Evolutionary conservation across 768 basidiomycete genomes (phyloP), one percentile per base, ranked within the genome.

Genomic region (Mrakia gelida): DNA sequence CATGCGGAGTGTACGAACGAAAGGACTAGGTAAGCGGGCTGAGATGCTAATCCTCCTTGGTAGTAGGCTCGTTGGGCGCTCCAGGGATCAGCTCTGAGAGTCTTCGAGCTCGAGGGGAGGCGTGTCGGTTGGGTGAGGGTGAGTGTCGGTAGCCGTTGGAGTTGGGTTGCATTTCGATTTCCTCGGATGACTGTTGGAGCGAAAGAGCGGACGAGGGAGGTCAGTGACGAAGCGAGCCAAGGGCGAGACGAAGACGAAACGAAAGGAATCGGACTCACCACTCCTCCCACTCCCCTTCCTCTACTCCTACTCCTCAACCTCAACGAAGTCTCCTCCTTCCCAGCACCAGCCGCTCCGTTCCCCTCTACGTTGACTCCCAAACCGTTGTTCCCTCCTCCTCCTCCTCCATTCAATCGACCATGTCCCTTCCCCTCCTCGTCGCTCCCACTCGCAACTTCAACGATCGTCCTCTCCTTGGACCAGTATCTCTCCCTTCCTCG

Each of bases 401-500:
- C 23, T 15, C 59, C 61, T 28, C 61, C 32, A 4, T 52, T 21
- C 49, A 52, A 2, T 21, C 49, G 16, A 52, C 49, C 49, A 21
- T 16, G 18, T 3, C 13, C 49, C 18, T 52, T 52, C 63, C 63
- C 18, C 32, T 65, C 63, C 30, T 65, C 63, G 32, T 65, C 63
- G 6, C 30, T 32, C 32, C 63, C 63, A 18, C 30, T 32, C 30
- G 4, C 63, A 3, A 65, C 63, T 16, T 65, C 63, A 1, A 65
- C 32, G 32, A 65, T 65, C 30, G 63, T 65, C 16, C 63, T 32
- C 34, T 65, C 63, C 63, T 65, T 65, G 11, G 28, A 32, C 30
- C 34, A 65, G 63, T 32, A 65, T 32, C 63, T 32, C 38, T 75
- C 74, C 61, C 74, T 30, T 7, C 74, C 74, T 43, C 74, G 59